Conservation (phyloP, 805 yeast species). For the Candida sphagnicola region DNA sequence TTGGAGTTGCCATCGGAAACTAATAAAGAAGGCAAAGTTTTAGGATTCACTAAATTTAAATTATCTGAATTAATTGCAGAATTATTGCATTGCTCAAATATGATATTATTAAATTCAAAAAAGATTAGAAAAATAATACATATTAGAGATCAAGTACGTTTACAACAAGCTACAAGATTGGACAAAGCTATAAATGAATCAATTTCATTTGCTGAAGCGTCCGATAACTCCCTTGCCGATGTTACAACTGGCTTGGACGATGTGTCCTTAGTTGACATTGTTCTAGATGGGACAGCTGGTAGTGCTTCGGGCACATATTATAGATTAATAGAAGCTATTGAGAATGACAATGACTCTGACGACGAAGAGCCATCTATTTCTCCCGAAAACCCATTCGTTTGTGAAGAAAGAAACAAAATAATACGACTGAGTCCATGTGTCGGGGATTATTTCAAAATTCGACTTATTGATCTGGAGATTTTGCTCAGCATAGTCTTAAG, state of each 20-base stretch:
- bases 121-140: slow-evolving; percentile 63
- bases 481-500: slow-evolving; percentile 63
- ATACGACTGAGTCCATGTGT: slow-evolving; percentile 60
- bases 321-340: slow-evolving; percentile 20
- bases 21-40: slow-evolving; percentile 33
- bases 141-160: slow-evolving; percentile 66
- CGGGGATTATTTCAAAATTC: slow-evolving; percentile 85
- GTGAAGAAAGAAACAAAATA: slow-evolving; percentile 25
- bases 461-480: slow-evolving; percentile 70
- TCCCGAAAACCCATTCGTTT: slow-evolving; percentile 40
- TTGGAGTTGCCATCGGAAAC: slow-evolving; percentile 33
- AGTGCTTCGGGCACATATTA: slow-evolving; percentile 15
- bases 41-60: slow-evolving; percentile 90
- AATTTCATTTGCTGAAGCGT: slow-evolving; percentile 22
- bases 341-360: slow-evolving; percentile 34
- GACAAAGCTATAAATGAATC: slow-evolving; percentile 34
- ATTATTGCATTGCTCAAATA: slow-evolving; percentile 93
- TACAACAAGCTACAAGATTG: slow-evolving; percentile 38
- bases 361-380: slow-evolving; percentile 44
- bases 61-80: slow-evolving; percentile 93
- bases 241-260: slow-evolving; percentile 37
- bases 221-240: slow-evolving; percentile 15
- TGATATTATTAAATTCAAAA: slow-evolving; percentile 82
- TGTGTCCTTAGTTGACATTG: slow-evolving; percentile 29
- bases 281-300: slow-evolving; percentile 18